A percentile compares a stretch with the other conserved stretches of the same genome.
Evolutionary conservation across 2,329 filamentous ascomycete species (phyloP).

Genomic region (Cryphonectria japonica): DNA sequence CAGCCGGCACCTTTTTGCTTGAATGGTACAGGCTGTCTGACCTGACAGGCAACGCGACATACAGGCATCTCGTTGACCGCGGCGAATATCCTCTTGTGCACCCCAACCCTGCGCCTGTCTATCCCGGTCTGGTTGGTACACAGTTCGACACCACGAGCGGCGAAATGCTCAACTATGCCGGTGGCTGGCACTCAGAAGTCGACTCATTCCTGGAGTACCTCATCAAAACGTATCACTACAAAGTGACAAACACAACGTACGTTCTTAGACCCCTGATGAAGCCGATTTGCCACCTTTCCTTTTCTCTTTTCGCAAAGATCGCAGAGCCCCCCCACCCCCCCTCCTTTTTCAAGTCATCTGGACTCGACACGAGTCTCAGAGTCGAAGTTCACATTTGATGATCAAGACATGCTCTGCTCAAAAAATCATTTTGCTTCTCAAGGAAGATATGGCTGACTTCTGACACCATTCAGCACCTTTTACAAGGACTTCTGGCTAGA

Average conservation of each 20-base stretch:
- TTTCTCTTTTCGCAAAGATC: neutral
- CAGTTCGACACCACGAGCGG: constrained; percentile 19
- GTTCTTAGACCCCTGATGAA: neutral
- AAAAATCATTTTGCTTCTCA: neutral
- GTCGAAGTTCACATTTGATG: neutral
- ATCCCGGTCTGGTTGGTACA: constrained; percentile 18
- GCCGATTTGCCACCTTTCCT: neutral
- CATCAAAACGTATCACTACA: constrained; percentile 21
- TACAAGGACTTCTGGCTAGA: constrained; percentile 22
- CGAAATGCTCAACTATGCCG: constrained; percentile 17
- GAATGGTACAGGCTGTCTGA: constrained; percentile 21
- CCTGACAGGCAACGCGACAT: constrained; percentile 18
- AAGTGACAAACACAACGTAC: constrained; percentile 16
- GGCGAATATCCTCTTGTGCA: constrained; percentile 21
- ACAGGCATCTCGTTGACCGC: constrained; percentile 18
- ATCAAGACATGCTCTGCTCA: neutral
- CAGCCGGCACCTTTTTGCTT: constrained; percentile 16
- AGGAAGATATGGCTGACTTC: neutral
- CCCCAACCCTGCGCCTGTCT: constrained; percentile 17
- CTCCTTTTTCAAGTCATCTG: neutral
- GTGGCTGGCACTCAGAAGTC: constrained; percentile 17
- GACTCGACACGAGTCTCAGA: neutral
- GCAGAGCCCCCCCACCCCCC: too few species aligned
- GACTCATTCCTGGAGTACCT: constrained; percentile 23
- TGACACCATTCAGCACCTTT: neutral